Evolutionary conservation across 345 rosid genomes (phyloP).

Genomic region (Eucalyptus sp.): DNA sequence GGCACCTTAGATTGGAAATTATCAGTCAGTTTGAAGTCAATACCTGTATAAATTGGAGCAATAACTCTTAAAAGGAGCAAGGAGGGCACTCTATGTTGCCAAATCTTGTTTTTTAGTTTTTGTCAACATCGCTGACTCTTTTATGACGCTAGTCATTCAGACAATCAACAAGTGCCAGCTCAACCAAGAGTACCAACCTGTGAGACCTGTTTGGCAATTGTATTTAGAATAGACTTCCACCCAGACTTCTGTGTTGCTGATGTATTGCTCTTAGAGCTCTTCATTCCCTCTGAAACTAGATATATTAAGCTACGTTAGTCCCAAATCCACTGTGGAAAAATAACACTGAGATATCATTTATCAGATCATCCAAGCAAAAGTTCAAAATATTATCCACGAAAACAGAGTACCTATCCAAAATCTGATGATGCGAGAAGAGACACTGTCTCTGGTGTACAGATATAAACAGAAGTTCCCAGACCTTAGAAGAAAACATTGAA

Average conservation of each 20-base stretch:
- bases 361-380: not conserved
- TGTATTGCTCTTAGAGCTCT: conserved; percentile 1
- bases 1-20: conserved; percentile 50
- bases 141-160: not conserved
- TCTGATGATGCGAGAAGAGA: not conserved
- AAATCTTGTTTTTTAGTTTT: not conserved
- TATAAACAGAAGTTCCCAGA: not conserved
- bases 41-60: not conserved
- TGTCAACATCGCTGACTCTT: not conserved
- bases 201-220: conserved; percentile 61
- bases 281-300: conserved; percentile 25
- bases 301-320: not conserved
- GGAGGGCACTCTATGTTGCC: not conserved
- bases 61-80: not conserved
- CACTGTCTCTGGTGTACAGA: not conserved
- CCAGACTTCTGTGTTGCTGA: conserved; percentile 14
- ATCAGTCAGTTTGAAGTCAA: not conserved
- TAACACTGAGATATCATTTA: not conserved
- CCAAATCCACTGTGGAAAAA: not conserved
- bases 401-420: not conserved
- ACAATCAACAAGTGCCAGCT: not conserved
- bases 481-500: not conserved
- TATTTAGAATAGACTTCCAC: conserved; percentile 52
- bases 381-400: not conserved
- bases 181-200: conserved; percentile 31